phyloP scores from a whole-genome alignment of 2,329 filamentous ascomycete genomes.

The Fusarium graminum region DNA sequence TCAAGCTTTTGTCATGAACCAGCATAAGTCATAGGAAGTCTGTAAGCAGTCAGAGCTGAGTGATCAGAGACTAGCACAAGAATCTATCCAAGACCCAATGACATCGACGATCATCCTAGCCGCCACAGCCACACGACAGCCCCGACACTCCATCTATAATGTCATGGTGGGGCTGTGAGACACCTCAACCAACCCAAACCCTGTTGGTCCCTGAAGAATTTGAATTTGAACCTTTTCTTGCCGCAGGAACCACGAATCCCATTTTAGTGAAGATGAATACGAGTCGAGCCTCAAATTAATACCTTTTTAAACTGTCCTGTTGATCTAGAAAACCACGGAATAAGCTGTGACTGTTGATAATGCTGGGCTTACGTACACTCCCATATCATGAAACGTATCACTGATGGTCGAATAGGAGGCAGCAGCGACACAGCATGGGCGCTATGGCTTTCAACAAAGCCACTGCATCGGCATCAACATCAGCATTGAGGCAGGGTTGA shows the following conservation, averaged over 20 bases:
- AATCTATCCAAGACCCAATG: slow-evolving; percentile 32
- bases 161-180: slow-evolving; percentile 25
- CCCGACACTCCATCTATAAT: slow-evolving; percentile 9
- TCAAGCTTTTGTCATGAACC: not conserved
- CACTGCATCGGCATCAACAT: slow-evolving; percentile 5
- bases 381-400: slow-evolving; percentile 13
- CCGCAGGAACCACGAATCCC: not conserved
- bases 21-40: too few relatives aligned
- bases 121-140: slow-evolving; percentile 45
- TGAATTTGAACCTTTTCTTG: slow-evolving; percentile 15
- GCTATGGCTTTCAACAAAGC: slow-evolving; percentile 21
- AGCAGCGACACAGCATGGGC: slow-evolving; percentile 42
- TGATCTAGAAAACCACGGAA: not conserved
- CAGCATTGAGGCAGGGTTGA: slow-evolving; percentile 27
- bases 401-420: slow-evolving; percentile 43
- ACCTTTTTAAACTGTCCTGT: not conserved
- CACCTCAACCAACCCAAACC: slow-evolving; percentile 23
- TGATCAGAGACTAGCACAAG: not conserved
- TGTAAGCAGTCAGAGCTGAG: not conserved
- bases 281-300: too few relatives aligned
- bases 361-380: slow-evolving; percentile 31
- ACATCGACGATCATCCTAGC: slow-evolving; percentile 29
- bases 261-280: slow-evolving; percentile 1
- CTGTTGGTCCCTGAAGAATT: slow-evolving; percentile 29
- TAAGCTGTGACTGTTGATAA: not conserved